Conservation (phyloP, 164 flowering plant genomes). For the Chimonanthus salicifolius region DNA sequence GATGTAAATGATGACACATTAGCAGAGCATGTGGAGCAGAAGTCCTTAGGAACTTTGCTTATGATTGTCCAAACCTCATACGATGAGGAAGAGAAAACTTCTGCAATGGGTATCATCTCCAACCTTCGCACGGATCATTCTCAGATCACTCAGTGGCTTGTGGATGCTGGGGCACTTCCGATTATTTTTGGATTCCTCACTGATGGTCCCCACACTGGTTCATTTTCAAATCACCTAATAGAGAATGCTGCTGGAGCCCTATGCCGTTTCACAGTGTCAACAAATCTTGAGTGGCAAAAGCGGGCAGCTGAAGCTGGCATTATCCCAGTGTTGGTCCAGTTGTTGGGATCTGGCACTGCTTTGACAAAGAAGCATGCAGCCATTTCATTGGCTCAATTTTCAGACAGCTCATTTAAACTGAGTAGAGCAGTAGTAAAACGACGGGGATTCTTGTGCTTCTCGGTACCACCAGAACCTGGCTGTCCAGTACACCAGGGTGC, state of each 20-base stretch:
- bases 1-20: conserved; percentile 22
- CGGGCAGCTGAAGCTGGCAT: conserved; percentile 41
- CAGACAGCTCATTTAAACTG: conserved; percentile 36
- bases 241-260: conserved; percentile 56
- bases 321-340: conserved; percentile 42
- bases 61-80: conserved; percentile 34
- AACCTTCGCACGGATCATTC: conserved; percentile 35
- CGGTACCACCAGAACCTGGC: conserved; percentile 32
- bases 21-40: conserved; percentile 39
- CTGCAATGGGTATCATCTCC: conserved; percentile 50
- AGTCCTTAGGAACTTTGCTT: conserved; percentile 35
- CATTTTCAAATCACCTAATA: conserved; percentile 23
- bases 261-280: conserved; percentile 41
- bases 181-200: conserved; percentile 23
- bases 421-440: conserved; percentile 30
- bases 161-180: conserved; percentile 42
- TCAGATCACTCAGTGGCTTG: conserved; percentile 49
- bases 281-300: conserved; percentile 44
- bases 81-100: conserved; percentile 46
- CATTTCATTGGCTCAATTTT: conserved; percentile 46
- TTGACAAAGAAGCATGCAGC: conserved; percentile 49
- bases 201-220: conserved; percentile 20
- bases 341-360: conserved; percentile 40
- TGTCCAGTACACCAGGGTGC: conserved; percentile 55
- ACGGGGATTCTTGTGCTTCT: conserved; percentile 45